A percentile compares a stretch with the other conserved stretches of the same genome.
Conservation (phyloP, 768 basidiomycete genomes). For the Russula emetica region DNA sequence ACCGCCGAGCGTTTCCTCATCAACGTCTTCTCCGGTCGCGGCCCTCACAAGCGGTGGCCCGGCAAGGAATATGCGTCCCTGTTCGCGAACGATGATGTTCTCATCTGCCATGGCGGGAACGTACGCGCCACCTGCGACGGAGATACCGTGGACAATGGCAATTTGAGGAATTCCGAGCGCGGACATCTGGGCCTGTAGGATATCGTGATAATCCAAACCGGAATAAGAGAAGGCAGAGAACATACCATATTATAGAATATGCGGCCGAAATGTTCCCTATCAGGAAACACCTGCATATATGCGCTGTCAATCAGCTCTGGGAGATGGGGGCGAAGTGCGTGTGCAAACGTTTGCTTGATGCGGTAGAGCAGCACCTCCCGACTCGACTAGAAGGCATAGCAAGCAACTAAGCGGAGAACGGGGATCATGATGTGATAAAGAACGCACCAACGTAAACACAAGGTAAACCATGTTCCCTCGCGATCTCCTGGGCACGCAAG, state of each 20-base stretch:
- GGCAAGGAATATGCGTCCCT: constrained; percentile 91
- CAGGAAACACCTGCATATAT: constrained; percentile 68
- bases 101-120: constrained; percentile 97
- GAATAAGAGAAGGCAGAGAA: background rate
- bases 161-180: constrained; percentile 89
- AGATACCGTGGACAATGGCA: constrained; percentile 90
- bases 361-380: constrained; percentile 88
- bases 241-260: constrained; percentile 96
- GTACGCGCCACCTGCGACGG: constrained; percentile 91
- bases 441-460: constrained; percentile 86
- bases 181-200: constrained; percentile 79
- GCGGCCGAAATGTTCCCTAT: constrained; percentile 91
- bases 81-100: constrained; percentile 84
- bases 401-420: constrained; percentile 4
- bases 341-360: constrained; percentile 73
- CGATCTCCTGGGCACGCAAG: constrained; percentile 89
- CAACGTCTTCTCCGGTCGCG: constrained; percentile 88
- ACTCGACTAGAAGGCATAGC: constrained; percentile 59
- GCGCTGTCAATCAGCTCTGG: background rate
- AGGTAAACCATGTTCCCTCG: constrained; percentile 83
- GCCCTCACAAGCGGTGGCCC: constrained; percentile 94
- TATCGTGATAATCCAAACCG: background rate
- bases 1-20: constrained; percentile 88
- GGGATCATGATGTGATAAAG: constrained; percentile 15
- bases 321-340: background rate